Evolutionary conservation across 768 basidiomycete species (phyloP).

Genomic region (Naganishia friedmannii): DNA sequence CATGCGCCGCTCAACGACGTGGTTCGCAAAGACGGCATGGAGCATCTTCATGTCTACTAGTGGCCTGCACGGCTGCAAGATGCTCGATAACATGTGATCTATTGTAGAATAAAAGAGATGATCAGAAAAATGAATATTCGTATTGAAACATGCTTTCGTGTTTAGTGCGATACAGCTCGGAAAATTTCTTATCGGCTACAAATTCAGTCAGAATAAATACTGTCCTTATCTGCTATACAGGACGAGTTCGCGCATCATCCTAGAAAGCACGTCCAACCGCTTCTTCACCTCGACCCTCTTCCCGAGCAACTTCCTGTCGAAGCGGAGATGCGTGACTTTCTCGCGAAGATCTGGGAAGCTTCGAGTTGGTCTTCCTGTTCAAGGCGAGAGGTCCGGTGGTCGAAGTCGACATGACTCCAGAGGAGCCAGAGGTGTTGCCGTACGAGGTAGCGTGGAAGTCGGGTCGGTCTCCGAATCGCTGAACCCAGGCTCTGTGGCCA

Average conservation of each 20-base stretch:
- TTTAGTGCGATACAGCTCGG: slow-evolving; percentile 5
- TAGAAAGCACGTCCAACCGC: slow-evolving; percentile 5
- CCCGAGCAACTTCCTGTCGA: slow-evolving; percentile 4
- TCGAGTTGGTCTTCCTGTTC: slow-evolving; percentile 5
- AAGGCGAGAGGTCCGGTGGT: slow-evolving; percentile 10
- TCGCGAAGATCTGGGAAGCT: neutral
- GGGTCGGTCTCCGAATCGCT: slow-evolving; percentile 28
- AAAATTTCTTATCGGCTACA: slow-evolving; percentile 3
- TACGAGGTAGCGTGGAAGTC: neutral
- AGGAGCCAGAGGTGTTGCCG: neutral
- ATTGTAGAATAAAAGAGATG: neutral
- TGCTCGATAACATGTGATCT: neutral
- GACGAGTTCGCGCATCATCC: neutral
- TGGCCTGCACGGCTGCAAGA: neutral
- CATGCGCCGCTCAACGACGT: too few species aligned
- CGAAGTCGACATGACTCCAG: slow-evolving; percentile 7
- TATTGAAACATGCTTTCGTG: slow-evolving; percentile 4
- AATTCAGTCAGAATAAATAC: neutral
- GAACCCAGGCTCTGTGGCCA: slow-evolving; percentile 30
- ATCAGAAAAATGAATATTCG: neutral
- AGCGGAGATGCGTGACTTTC: slow-evolving; percentile 10
- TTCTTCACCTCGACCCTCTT: neutral
- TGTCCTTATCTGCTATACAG: neutral
- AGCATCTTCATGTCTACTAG: neutral
- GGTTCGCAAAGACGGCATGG: neutral